Evolutionary conservation across 1,284 basidiomycete genomes (phyloP).

Genomic region (Rhizopogon parksii): DNA sequence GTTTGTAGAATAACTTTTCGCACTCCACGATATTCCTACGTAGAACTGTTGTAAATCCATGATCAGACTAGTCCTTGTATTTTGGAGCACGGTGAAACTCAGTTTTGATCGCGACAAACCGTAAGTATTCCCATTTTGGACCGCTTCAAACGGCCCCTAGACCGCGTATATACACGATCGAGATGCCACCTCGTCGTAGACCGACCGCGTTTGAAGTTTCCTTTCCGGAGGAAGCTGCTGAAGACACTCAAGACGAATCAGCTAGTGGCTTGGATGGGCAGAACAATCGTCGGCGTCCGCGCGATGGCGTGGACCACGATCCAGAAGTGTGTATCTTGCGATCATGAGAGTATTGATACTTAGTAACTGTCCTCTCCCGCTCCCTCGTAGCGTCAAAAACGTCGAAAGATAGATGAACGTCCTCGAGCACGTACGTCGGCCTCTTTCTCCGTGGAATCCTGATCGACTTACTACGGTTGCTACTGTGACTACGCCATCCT

Average conservation of each 20-base stretch:
- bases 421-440: slow-evolving; percentile 14
- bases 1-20: not conserved
- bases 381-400: slow-evolving; percentile 17
- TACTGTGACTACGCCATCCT: not conserved
- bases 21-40: not conserved
- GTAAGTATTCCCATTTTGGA: no score
- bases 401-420: slow-evolving; percentile 22
- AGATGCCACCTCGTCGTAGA: slow-evolving; percentile 20
- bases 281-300: slow-evolving; percentile 23
- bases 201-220: slow-evolving; percentile 30
- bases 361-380: not conserved
- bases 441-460: not conserved
- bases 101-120: no score
- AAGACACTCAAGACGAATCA: slow-evolving; percentile 17
- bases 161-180: no score
- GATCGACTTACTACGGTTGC: not conserved
- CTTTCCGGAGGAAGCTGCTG: slow-evolving; percentile 17
- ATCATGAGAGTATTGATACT: not conserved
- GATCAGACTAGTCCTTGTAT: not conserved
- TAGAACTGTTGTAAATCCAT: not conserved
- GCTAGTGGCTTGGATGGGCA: slow-evolving; percentile 19
- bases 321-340: slow-evolving; percentile 13
- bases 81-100: not conserved
- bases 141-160: no score
- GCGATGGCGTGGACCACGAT: slow-evolving; percentile 11